Percentiles rank a stretch among this genome's conserved stretches.
Evolutionary conservation across 2,329 filamentous ascomycete genomes (phyloP).

Genomic region (Meredithiella fracta): DNA sequence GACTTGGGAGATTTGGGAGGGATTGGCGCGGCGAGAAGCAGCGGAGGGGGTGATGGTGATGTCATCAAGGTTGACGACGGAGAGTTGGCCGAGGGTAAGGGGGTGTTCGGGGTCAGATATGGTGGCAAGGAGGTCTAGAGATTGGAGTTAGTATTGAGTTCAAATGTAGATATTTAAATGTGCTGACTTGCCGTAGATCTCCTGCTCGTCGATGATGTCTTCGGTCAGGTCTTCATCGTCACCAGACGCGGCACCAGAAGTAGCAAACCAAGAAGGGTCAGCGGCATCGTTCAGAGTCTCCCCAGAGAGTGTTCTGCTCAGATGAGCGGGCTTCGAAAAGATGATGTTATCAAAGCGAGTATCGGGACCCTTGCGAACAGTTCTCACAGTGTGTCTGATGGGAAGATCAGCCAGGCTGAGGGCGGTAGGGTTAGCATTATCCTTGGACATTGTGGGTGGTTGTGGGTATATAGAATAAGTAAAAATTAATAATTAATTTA

Average conservation of each 20-base stretch:
- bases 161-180: not conserved
- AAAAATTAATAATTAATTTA: not conserved
- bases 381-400: constrained; percentile 42
- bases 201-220: constrained; percentile 76
- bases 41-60: constrained; percentile 52
- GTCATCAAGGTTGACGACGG: constrained; percentile 90
- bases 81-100: constrained; percentile 77
- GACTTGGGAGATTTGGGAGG: constrained; percentile 50
- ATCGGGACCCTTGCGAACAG: constrained; percentile 30
- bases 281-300: constrained; percentile 2
- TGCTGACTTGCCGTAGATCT: constrained; percentile 62
- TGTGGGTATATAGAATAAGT: not conserved
- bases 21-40: constrained; percentile 24
- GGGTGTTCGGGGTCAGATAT: constrained; percentile 97
- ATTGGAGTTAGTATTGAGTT: not conserved
- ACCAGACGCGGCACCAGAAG: constrained; percentile 36
- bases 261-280: constrained; percentile 15
- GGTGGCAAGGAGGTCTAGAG: constrained; percentile 65
- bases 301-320: constrained; percentile 22
- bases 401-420: constrained; percentile 77
- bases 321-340: constrained; percentile 29
- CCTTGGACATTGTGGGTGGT: constrained; percentile 18
- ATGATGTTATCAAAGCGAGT: constrained; percentile 32
- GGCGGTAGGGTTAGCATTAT: constrained; percentile 88
- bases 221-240: constrained; percentile 35